These are phyloP conservation scores for Microcyclosporella mali DNA, from an alignment of 2,329 filamentous ascomycete genomes.

Conservation along the genomic window DNA sequence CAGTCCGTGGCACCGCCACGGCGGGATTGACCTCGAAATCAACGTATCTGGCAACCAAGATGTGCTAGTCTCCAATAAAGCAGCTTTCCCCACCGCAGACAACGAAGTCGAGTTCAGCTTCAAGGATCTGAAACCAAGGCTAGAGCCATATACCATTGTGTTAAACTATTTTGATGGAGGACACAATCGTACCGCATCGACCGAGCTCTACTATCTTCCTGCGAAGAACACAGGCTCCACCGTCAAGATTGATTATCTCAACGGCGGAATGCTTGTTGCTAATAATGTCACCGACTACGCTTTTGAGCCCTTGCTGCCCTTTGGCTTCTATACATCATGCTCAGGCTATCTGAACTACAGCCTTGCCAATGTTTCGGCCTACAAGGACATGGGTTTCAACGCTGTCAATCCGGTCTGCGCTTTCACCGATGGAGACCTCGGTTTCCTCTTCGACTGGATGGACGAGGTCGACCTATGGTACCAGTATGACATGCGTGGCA, in stretches of 20 bases:
- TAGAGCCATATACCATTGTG: conserved; percentile 34
- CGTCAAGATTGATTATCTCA: conserved; percentile 43
- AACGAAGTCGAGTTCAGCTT: conserved; percentile 36
- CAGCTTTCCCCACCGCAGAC: conserved; percentile 34
- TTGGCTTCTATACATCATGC: conserved; percentile 43
- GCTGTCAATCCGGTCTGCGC: conserved; percentile 41
- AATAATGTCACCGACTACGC: conserved; percentile 28
- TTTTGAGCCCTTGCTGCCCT: conserved; percentile 41
- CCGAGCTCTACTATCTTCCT: conserved; percentile 39
- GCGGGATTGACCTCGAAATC: conserved; percentile 16
- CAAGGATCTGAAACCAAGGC: conserved; percentile 17
- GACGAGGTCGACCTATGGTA: conserved; percentile 41
- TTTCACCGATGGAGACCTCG: conserved; percentile 37
- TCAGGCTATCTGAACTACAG: conserved; percentile 28
- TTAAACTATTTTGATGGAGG: conserved; percentile 22
- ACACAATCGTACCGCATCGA: conserved; percentile 30
- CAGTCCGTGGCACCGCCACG: not conserved
- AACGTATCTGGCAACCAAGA: conserved; percentile 7
- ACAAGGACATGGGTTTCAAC: conserved; percentile 43
- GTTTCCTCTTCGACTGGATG: conserved; percentile 38
- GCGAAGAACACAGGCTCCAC: conserved; percentile 40
- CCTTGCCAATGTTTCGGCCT: conserved; percentile 35
- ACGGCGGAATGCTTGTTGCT: conserved; percentile 41
- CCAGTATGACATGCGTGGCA: conserved; percentile 44
- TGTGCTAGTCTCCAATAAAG: conserved; percentile 16